phyloP scores from a whole-genome alignment of 208 protist genomes.

The Trichomonas gallinae region DNA sequence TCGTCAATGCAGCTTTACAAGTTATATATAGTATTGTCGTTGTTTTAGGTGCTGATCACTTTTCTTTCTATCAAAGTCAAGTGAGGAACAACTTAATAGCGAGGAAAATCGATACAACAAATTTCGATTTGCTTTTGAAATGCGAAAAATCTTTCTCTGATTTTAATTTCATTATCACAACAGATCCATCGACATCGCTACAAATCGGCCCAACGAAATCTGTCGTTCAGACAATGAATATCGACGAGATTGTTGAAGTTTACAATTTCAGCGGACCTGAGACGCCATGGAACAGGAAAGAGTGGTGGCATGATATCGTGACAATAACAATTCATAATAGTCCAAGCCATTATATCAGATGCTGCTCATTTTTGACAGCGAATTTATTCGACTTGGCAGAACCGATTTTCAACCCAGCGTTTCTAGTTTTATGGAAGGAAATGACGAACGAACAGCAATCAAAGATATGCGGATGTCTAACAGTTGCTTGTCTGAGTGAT shows the following conservation, averaged over 20 bases:
- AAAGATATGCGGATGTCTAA: background rate
- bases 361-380: background rate
- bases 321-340: background rate
- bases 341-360: background rate
- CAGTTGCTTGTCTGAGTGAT: background rate
- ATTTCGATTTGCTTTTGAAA: background rate
- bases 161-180: background rate
- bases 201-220: background rate
- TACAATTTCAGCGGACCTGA: background rate
- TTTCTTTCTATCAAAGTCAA: background rate
- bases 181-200: background rate
- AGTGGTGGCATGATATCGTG: background rate
- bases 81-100: background rate
- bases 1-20: background rate
- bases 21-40: background rate
- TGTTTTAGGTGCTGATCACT: background rate
- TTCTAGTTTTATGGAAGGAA: background rate
- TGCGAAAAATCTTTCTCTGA: background rate
- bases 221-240: background rate
- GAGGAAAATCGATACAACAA: background rate
- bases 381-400: background rate
- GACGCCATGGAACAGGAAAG: constrained; percentile 1
- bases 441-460: background rate
- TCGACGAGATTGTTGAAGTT: background rate
- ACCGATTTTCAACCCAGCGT: background rate